Conservation (phyloP, 805 yeast species). For the Kluyveromyces lactis region DNA sequence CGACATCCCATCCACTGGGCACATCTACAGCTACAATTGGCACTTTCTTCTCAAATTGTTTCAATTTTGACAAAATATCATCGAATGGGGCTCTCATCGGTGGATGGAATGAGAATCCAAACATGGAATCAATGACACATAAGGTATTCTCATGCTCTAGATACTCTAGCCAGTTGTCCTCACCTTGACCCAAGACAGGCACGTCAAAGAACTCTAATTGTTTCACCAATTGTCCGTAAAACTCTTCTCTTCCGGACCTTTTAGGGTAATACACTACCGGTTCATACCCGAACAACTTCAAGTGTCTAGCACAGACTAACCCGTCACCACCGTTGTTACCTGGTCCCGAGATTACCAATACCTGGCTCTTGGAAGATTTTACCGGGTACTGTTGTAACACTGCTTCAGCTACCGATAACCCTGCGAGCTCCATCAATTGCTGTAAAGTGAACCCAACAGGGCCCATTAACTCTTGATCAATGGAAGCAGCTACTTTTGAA, state of each 20-base stretch:
- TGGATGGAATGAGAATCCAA: slow-evolving; percentile 90
- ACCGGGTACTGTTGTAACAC: slow-evolving; percentile 57
- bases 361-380: slow-evolving; percentile 33
- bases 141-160: slow-evolving; percentile 31
- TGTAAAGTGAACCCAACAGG: slow-evolving; percentile 36
- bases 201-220: slow-evolving; percentile 65
- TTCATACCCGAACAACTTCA: slow-evolving; percentile 66
- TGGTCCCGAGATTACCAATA: slow-evolving; percentile 81
- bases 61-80: slow-evolving; percentile 35
- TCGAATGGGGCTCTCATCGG: slow-evolving; percentile 78
- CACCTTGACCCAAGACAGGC: slow-evolving; percentile 39
- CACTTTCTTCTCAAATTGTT: slow-evolving; percentile 25
- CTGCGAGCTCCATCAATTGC: slow-evolving; percentile 85
- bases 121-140: slow-evolving; percentile 69
- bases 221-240: slow-evolving; percentile 51
- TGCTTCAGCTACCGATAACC: slow-evolving; percentile 87
- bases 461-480: slow-evolving; percentile 85
- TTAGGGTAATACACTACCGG: slow-evolving; percentile 81
- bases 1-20: slow-evolving; percentile 98
- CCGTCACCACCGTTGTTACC: slow-evolving; percentile 98
- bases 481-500: slow-evolving; percentile 54
- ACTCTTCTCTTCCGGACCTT: slow-evolving; percentile 40
- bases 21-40: slow-evolving; percentile 81
- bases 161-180: slow-evolving; percentile 20
- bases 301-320: slow-evolving; percentile 87